A percentile compares a stretch with the other conserved stretches of the same genome.
These are phyloP conservation scores for Candida arabinofermentans DNA, from an alignment of 805 yeast species.

Conservation along the genomic window DNA sequence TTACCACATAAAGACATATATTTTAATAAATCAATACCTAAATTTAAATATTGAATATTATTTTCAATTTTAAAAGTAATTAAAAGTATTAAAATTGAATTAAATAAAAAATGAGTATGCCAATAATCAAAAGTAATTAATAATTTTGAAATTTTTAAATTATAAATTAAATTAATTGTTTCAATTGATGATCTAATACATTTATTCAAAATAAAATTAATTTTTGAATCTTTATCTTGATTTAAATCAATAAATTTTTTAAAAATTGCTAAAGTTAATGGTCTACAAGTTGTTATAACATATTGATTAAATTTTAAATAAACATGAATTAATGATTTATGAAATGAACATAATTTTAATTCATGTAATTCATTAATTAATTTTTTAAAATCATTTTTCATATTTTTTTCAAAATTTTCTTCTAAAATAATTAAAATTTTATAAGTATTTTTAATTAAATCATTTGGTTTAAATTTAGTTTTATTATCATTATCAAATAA, in stretches of 20 bases:
- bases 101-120: slow-evolving; percentile 37
- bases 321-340: slow-evolving; percentile 28
- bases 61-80: slow-evolving; percentile 17
- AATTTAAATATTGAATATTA: slow-evolving; percentile 7
- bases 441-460: slow-evolving; percentile 19
- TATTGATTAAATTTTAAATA: slow-evolving; percentile 34
- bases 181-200: slow-evolving; percentile 32
- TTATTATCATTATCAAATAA: slow-evolving; percentile 18
- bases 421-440: slow-evolving; percentile 17
- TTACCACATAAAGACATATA: slow-evolving; percentile 27
- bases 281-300: slow-evolving; percentile 34
- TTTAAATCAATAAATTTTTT: slow-evolving; percentile 25
- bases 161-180: slow-evolving; percentile 27
- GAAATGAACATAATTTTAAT: slow-evolving; percentile 13
- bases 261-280: slow-evolving; percentile 32
- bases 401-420: slow-evolving; percentile 21
- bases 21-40: slow-evolving; percentile 25
- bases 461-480: slow-evolving; percentile 16
- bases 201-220: slow-evolving; percentile 25
- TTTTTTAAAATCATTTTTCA: slow-evolving; percentile 19
- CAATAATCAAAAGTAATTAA: slow-evolving; percentile 37
- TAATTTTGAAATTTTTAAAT: slow-evolving; percentile 25
- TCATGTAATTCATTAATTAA: slow-evolving; percentile 16
- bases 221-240: slow-evolving; percentile 16
- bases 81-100: slow-evolving; percentile 29